These are phyloP conservation scores for Geranium brycei DNA, from an alignment of 345 rosid genomes.

Conservation along the genomic window DNA sequence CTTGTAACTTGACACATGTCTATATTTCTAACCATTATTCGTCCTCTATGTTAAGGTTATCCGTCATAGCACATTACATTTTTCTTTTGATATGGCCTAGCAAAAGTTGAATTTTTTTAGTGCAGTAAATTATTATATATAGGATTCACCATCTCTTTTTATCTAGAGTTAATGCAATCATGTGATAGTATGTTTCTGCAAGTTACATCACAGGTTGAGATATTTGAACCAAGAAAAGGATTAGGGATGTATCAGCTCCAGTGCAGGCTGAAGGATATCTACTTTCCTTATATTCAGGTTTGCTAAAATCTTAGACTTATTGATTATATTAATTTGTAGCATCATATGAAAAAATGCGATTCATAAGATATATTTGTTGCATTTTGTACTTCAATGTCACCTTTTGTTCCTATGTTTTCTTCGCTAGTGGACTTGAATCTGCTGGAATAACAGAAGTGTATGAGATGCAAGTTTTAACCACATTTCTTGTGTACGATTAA, in stretches of 20 bases:
- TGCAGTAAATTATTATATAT: no score
- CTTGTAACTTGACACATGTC: background rate
- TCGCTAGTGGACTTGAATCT: background rate
- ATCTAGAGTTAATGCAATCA: background rate
- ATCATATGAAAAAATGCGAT: background rate
- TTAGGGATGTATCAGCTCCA: slow-evolving; percentile 30
- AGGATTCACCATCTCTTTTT: background rate
- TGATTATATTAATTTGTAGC: background rate
- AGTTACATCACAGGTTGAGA: slow-evolving; percentile 40
- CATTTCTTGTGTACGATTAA: background rate
- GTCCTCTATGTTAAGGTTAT: no score
- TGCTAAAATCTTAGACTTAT: background rate
- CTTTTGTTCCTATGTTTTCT: background rate
- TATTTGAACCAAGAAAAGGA: slow-evolving; percentile 30
- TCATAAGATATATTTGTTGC: background rate
- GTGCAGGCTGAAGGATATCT: slow-evolving; percentile 72
- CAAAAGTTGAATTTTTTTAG: no score
- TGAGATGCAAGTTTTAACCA: background rate
- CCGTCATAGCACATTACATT: no score
- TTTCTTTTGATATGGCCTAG: no score
- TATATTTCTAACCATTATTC: no score
- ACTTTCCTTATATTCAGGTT: slow-evolving; percentile 81
- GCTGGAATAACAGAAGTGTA: background rate
- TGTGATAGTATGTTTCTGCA: background rate
- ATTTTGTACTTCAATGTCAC: background rate